Evolutionary conservation across 495 filamentous ascomycete species (phyloP), one percentile per base, ranked within the genome.

Genomic region (Letharia columbiana): DNA sequence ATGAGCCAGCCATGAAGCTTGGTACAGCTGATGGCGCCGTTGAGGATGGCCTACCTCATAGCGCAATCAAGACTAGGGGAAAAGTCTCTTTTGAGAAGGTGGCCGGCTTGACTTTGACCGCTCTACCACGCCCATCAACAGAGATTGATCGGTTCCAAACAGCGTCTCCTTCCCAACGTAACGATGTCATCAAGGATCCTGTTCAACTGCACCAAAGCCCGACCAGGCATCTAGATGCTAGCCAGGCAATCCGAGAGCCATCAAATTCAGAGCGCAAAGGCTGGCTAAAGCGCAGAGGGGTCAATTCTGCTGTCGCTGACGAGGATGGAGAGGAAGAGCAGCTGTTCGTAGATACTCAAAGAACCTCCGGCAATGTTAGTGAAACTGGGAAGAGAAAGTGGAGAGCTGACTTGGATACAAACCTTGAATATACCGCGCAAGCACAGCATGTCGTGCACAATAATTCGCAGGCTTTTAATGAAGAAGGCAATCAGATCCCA

Each of bases 231-330:
- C 8, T 37, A 17, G 4, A 23, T n/a, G 41, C 37, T 2, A 60
- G 56, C 45, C 57, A 35, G 37, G 44, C 57, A 35, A 50, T 66
- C 31, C 41, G 44, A 35, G 33, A 31, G 28, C 64, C 57, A 17
- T 61, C 64, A 18, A 49, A 7, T 42, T 66, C 64, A 17, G 64
- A 60, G 52, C 42, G 56, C 28, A 66, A 52, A 13, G 56, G 54
- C 33, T 66, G 56, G 64, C 31, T 66, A 35, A 66, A 66, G 13
- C 64, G 64, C 31, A 59, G 15, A 35, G 50, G 31, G 59, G 42
- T 31, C 57, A n/a, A 20, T 28, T 60, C 61, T 35, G 9, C 20
- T 18, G 31, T 40, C 4, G 56, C 20, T 20, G 35, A 61, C 10
- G 35, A 61, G 13, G 50, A 37, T 57, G 52, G n/a, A 23, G 33